Evolutionary conservation across 2,329 filamentous ascomycete genomes (phyloP).

Genomic region (Penicillium sp.): DNA sequence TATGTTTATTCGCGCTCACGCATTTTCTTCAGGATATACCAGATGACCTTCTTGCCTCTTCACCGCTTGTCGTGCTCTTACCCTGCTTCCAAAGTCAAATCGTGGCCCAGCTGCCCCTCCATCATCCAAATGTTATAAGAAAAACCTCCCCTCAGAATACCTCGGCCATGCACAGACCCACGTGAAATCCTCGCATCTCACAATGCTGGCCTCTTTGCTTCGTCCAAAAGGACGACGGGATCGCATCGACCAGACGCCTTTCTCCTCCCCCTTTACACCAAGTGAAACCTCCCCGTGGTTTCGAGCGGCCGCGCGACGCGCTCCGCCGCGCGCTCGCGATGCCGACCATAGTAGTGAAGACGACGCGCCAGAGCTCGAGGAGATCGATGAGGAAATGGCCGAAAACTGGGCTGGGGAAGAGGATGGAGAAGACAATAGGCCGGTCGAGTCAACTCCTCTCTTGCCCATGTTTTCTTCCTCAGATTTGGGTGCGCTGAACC

Average conservation of each 20-base stretch:
- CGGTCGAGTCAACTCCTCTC: conserved; percentile 50
- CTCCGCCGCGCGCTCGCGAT: conserved; percentile 6
- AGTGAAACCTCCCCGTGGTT: conserved; percentile 18
- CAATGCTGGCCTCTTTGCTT: conserved; percentile 24
- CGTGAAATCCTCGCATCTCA: conserved; percentile 1
- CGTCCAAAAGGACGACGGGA: conserved; percentile 19
- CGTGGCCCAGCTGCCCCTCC: neutral
- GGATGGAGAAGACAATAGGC: conserved; percentile 40
- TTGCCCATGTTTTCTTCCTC: conserved; percentile 78
- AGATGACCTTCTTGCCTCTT: neutral
- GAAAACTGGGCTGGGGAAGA: conserved; percentile 29
- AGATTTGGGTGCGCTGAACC: conserved; percentile 61
- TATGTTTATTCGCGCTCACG: neutral
- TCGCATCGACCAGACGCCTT: conserved; percentile 17
- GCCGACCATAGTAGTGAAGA: conserved; percentile 9
- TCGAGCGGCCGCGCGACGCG: conserved; percentile 9
- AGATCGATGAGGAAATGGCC: conserved; percentile 40
- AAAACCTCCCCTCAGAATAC: neutral
- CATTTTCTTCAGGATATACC: neutral
- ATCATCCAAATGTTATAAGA: neutral
- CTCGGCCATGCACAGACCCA: conserved; percentile 6
- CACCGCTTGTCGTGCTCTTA: neutral
- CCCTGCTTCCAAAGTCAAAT: too few species aligned
- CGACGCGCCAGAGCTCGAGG: conserved; percentile 24
- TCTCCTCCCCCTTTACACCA: conserved; percentile 10